phyloP scores from a whole-genome alignment of 116 monocot genomes.

The Thalassia testudinum region DNA sequence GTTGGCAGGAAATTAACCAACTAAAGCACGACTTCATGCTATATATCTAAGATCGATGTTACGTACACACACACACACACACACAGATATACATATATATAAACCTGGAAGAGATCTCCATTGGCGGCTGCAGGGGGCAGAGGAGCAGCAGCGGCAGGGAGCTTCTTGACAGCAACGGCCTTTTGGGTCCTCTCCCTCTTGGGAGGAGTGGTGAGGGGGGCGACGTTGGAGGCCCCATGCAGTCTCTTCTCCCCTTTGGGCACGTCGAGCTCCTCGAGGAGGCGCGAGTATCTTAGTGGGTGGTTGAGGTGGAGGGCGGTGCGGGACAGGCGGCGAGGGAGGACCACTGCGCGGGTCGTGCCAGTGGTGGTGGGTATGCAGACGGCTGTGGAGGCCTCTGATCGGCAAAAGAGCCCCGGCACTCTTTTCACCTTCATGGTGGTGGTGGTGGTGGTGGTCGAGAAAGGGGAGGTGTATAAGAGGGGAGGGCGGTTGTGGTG shows the following conservation, averaged over 20 bases:
- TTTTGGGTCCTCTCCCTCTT: background rate
- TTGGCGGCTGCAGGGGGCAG: too few species aligned
- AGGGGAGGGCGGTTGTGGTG: too few species aligned
- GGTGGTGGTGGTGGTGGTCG: too few species aligned
- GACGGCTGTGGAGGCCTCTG: conserved; percentile 51
- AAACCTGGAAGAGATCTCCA: conserved; percentile 14
- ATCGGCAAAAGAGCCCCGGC: conserved; percentile 48
- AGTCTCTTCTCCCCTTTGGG: conserved; percentile 1
- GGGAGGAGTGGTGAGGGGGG: background rate
- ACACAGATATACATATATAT: too few species aligned
- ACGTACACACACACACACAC: too few species aligned
- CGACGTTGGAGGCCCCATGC: background rate
- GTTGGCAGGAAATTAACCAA: too few species aligned
- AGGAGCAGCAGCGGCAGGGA: background rate
- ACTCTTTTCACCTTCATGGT: too few species aligned
- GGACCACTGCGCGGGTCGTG: conserved; percentile 21
- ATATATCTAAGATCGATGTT: too few species aligned
- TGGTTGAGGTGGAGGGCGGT: conserved; percentile 12
- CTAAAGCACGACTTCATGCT: too few species aligned
- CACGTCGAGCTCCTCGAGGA: background rate
- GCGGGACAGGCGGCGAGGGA: conserved; percentile 24
- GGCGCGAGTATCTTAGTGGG: conserved; percentile 14
- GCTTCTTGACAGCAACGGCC: background rate
- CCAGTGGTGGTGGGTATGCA: conserved; percentile 31
- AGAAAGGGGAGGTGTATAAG: too few species aligned